Percentiles rank a stretch among this genome's conserved stretches.
phyloP scores from a whole-genome alignment of 192 early-diverging fungal genomes.

The Chytriomyces confervae region DNA sequence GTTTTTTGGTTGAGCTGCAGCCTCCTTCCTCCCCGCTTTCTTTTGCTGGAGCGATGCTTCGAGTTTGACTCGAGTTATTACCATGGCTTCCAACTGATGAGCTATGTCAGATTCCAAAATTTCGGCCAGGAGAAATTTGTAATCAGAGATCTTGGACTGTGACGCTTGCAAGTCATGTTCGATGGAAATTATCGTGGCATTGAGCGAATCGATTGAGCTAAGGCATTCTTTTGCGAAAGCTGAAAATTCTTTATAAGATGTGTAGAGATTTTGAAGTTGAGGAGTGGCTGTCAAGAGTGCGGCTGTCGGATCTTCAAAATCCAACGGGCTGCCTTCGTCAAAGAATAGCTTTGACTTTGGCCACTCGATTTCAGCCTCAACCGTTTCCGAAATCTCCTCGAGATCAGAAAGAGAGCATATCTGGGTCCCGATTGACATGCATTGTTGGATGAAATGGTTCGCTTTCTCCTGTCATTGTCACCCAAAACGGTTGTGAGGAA shows the following conservation, averaged over 20 bases:
- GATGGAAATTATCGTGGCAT: background rate
- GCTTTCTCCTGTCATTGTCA: too few species aligned
- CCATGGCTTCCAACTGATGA: background rate
- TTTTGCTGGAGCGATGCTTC: too few species aligned
- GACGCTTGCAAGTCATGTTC: background rate
- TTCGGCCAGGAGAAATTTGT: background rate
- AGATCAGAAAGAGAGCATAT: too few species aligned
- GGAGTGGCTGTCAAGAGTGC: slow-evolving; percentile 21
- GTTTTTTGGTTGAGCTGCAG: too few species aligned
- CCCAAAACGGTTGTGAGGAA: too few species aligned
- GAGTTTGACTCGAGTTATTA: background rate
- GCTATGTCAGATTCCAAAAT: background rate
- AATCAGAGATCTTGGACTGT: background rate
- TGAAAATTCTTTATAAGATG: slow-evolving; percentile 1
- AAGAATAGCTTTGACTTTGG: too few species aligned
- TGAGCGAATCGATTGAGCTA: background rate
- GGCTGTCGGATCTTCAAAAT: slow-evolving; percentile 8
- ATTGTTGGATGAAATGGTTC: too few species aligned
- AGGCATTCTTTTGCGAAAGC: background rate
- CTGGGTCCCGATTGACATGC: too few species aligned
- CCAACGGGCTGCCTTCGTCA: slow-evolving; percentile 15
- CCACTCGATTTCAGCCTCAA: too few species aligned
- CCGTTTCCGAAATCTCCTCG: too few species aligned
- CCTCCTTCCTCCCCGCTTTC: too few species aligned
- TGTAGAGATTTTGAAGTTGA: background rate